Base-by-base conservation (phyloP, 805 yeast genomes). In the Wickerhamiella qilinensis region DNA sequence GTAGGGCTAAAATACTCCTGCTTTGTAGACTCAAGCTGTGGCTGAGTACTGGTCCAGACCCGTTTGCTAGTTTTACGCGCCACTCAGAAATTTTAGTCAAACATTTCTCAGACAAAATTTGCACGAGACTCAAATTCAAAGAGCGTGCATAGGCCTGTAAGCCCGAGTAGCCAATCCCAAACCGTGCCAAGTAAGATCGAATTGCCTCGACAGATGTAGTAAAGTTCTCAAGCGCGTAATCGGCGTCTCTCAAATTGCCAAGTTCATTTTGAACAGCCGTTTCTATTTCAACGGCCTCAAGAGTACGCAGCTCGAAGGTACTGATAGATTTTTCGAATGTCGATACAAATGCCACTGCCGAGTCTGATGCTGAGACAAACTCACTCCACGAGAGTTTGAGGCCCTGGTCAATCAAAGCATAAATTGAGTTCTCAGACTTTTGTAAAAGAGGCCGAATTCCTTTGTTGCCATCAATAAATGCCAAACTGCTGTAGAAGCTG, bases 311-410 rank as follows among this genome's bases (percentile, higher is more conserved):
- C 32, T 64, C 67, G 2, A 70, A 48, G 2, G 44, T 44, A 3
- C 49, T 39, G 0, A 63, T 54, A 8, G 57, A 46, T 5, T 55
- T 45, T 24, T 59, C 55, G 5, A 59, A 50, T 20, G 46, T 40
- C 14, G 59, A 59, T 27, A 61, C 63, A 11, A 37, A n/a, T 18
- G 54, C 9, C 43, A 51, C 30, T 46, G 40, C 27, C 45, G 54
- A n/a, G 35, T 74, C 80, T 29, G 64, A 56, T 1, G 73, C 71
- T 42, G 64, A 65, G 0, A 65, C 54, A 9, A 77, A 49, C 11
- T 64, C 58, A 1, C 59, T 65, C 93, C 93, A 81, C 7, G 62
- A 60, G 1, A 69, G 53, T 2, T 49, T 46, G 3, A 60, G 29
- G 3, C 75, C 60, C 0, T 49, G 41, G 2, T 46, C 43, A 2